Conservation (phyloP, 1,139 yeast species). For the Scheffersomyces cryptocercus region DNA sequence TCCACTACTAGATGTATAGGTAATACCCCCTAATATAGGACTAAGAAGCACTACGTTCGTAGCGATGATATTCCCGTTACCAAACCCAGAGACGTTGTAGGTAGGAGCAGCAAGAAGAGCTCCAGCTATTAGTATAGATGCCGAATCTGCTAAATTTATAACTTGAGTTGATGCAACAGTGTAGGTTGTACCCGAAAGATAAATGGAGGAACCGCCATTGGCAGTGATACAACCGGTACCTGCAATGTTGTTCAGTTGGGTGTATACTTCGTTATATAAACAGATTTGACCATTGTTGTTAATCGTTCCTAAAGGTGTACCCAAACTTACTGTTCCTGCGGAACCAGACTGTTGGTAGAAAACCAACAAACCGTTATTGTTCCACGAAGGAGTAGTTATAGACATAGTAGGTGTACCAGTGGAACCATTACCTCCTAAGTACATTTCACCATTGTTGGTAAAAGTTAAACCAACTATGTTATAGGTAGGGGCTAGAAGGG, state of each 20-base stretch:
- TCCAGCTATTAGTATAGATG: constrained; percentile 10
- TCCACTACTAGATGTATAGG: no score
- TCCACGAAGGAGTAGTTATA: constrained; percentile 9
- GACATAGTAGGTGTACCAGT: constrained; percentile 13
- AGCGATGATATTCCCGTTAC: constrained; percentile 17
- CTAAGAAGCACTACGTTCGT: constrained; percentile 7
- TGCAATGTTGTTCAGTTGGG: constrained; percentile 11
- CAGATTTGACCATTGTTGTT: constrained; percentile 19
- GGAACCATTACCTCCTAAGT: constrained; percentile 14
- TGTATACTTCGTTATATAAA: constrained; percentile 12
- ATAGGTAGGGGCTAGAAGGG: constrained; percentile 20
- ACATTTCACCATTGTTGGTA: constrained; percentile 11
- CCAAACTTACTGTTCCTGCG: constrained; percentile 8
- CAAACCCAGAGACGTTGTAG: constrained; percentile 17
- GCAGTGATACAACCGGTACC: constrained; percentile 20
- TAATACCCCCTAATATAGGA: background rate
- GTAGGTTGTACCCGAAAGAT: constrained; percentile 8
- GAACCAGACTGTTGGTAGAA: constrained; percentile 7
- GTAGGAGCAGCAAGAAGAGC: constrained; percentile 8
- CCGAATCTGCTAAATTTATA: constrained; percentile 8
- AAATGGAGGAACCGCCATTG: constrained; percentile 12
- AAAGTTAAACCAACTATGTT: constrained; percentile 13
- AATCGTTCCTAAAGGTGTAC: constrained; percentile 8
- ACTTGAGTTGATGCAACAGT: constrained; percentile 9
- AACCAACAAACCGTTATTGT: constrained; percentile 12